Evolutionary conservation across 2,329 filamentous ascomycete genomes (phyloP), one percentile per base, ranked within the genome.

Genomic region (Tolypocladium amazonense): DNA sequence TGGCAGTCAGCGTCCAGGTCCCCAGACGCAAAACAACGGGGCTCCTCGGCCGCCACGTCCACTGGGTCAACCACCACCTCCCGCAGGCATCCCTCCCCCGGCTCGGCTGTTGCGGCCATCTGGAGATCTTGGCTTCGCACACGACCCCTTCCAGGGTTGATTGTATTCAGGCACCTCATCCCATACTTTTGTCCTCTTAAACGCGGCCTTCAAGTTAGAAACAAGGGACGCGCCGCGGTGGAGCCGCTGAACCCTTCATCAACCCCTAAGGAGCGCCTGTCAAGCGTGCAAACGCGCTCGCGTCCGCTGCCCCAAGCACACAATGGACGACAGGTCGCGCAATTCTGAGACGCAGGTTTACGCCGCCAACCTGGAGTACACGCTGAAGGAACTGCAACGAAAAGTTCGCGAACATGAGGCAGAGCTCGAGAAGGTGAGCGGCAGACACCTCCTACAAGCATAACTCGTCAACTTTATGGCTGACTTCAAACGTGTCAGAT

Each of bases 371-470:
- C 75, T 93, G 53, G 83, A 90, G 60, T 80, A 82, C 58, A 90
- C 89, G 2, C 68, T 92, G 53, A 81, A 79, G 62, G 85, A 88
- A 68, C 81, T 93, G 1, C 84, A 88, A 69, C 75, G 73, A 20
- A 77, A 77, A 65, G 78, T 87, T 37, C 74, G 75, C 59, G 79
- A 86, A 66, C 79, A 83, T 62, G 79, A 85, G 67, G 70, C 71
- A 58, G 73, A 77, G 58, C 70, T 86, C 23, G 70, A 75, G 60
- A 76, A 76, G 70, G 81, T 82, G 65, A 55, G 65, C 53, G 20
- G 5, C 50, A 4, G 50, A 35, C 50, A 33, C 50, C 30, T 37
- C 20, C 9, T 12, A 11, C 8, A 23, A 4, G 1, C 11, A 20
- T 23, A 3, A 20, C 5, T 8, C 11, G 18, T 33, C 9, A 33